Conservation (phyloP, 1,284 basidiomycete genomes). For the Cryptococcus hybrid region DNA sequence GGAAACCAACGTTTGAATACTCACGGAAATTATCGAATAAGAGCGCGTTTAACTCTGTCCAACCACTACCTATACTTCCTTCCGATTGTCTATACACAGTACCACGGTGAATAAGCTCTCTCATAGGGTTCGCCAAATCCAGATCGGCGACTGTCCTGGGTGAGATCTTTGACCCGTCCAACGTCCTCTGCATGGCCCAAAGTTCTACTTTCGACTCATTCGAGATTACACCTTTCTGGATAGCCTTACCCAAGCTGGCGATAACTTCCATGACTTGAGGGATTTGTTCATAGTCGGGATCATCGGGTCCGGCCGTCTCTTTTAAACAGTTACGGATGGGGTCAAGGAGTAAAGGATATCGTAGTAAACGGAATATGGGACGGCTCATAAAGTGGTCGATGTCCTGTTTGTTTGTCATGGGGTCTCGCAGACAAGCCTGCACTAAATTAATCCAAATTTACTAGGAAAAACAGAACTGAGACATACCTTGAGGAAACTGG, state of each 20-base stretch:
- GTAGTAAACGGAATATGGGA: conserved; percentile 81
- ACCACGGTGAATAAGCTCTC: conserved; percentile 77
- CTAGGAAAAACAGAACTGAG: background rate
- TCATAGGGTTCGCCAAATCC: conserved; percentile 76
- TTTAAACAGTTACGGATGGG: conserved; percentile 61
- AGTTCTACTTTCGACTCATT: conserved; percentile 83
- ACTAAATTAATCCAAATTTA: too few relatives aligned
- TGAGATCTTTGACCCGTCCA: conserved; percentile 65
- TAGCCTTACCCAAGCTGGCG: conserved; percentile 76
- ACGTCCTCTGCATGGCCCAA: conserved; percentile 70
- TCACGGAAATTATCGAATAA: conserved; percentile 90
- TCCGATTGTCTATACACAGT: conserved; percentile 81
- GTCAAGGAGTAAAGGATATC: conserved; percentile 83
- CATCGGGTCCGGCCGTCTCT: conserved; percentile 61
- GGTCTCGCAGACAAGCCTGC: conserved; percentile 30
- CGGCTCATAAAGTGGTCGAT: conserved; percentile 87
- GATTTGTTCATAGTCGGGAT: conserved; percentile 75
- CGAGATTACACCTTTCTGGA: conserved; percentile 74
- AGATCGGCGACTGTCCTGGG: conserved; percentile 73
- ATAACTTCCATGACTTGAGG: conserved; percentile 82
- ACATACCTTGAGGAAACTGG: conserved; percentile 74
- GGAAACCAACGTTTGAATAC: conserved; percentile 35
- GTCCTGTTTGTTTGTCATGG: conserved; percentile 61
- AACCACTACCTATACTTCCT: conserved; percentile 73
- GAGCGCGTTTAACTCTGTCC: conserved; percentile 81